These are phyloP conservation scores for Stylosanthes scabra DNA, from an alignment of 331 rosid genomes.

Conservation along the genomic window DNA sequence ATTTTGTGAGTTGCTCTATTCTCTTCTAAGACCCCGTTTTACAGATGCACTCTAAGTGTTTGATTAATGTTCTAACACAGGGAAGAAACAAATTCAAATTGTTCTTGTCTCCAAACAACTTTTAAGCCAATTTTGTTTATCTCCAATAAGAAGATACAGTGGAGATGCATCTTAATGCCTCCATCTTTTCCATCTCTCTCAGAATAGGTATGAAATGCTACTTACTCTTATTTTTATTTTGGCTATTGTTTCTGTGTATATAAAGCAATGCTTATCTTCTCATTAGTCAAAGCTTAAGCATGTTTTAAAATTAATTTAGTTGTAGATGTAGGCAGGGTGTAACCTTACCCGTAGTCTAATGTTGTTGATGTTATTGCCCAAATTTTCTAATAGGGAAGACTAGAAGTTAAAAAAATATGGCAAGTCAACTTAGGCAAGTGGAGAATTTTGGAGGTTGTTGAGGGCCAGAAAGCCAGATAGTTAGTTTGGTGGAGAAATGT, in stretches of 20 bases:
- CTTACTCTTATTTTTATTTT: neutral
- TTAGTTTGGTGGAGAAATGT: conserved; percentile 29
- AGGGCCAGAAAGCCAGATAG: conserved; percentile 23
- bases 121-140: neutral
- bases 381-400: neutral
- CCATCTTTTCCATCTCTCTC: too few species aligned
- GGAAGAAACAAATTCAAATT: too few species aligned
- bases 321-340: neutral
- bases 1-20: too few species aligned
- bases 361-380: neutral
- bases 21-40: too few species aligned
- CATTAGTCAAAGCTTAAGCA: neutral
- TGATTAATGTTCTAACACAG: too few species aligned
- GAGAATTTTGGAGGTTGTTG: conserved; percentile 9
- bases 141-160: neutral
- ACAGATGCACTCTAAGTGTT: too few species aligned
- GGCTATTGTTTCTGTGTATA: conserved; percentile 2
- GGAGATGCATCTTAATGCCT: neutral
- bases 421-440: conserved; percentile 30
- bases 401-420: neutral
- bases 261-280: neutral
- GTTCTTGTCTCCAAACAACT: neutral
- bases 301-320: neutral
- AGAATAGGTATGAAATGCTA: too few species aligned
- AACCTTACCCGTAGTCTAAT: neutral